phyloP scores from a whole-genome alignment of 169 alveolate species.

The Plasmodium knowlesi region DNA sequence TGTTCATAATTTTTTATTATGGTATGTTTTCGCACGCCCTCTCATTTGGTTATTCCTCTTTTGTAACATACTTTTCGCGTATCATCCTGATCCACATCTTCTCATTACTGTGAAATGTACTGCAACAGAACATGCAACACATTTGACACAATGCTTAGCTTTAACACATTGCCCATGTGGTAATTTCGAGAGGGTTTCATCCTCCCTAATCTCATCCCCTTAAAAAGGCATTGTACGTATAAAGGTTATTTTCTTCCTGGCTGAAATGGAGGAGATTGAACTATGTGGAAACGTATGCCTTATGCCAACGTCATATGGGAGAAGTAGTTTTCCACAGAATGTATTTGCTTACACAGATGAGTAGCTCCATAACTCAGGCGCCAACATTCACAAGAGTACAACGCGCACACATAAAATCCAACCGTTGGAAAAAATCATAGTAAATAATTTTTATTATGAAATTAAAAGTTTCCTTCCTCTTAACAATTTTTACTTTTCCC shows the following conservation, averaged over 20 bases:
- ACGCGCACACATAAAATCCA: not conserved
- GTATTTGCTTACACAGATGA: not conserved
- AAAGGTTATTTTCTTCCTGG: not conserved
- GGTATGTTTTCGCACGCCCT: not conserved
- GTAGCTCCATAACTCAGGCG: not conserved
- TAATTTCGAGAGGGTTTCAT: not conserved
- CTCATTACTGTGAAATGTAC: not conserved
- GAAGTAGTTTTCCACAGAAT: not conserved
- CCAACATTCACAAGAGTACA: not conserved
- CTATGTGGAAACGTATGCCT: not conserved
- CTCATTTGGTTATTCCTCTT: not conserved
- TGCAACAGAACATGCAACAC: not conserved
- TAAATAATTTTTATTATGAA: constrained; percentile 42
- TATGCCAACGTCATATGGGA: not conserved
- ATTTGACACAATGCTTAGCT: not conserved
- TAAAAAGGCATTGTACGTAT: not conserved
- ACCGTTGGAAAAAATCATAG: not conserved
- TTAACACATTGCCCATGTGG: not conserved
- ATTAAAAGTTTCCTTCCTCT: not conserved
- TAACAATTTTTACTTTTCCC: not conserved
- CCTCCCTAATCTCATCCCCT: not conserved
- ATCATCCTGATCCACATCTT: not conserved
- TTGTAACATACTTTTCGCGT: not conserved
- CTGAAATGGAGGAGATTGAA: not conserved
- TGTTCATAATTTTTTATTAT: not conserved